Base-by-base conservation (phyloP, 169 alveolate genomes). In the Plasmodium reichenowi region DNA sequence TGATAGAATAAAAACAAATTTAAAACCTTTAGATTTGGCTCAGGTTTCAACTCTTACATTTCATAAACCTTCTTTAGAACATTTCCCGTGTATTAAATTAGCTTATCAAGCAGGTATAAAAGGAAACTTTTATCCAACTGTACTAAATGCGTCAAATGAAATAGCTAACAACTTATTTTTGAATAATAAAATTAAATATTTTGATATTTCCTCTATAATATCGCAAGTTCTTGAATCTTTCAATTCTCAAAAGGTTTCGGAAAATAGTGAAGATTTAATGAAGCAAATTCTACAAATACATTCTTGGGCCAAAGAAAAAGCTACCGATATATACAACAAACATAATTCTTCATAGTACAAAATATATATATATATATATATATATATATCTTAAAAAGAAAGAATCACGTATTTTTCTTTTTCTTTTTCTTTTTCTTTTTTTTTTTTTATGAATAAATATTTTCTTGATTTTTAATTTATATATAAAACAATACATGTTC, bases 91-190 rank as follows among this genome's bases (percentile, higher is more conserved):
- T 66, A 89, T 96, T 26, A 63, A 72, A 12, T 91, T 96, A 45
- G 97, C 97, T 12, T 96, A 92, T 89, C 92, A 88, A 29, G 98
- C 95, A 12, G 98, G 98, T 32, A 72, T 75, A 67, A 72, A 72
- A 66, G 97, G 97, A 2, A 97, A 96, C 17, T 89, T 93, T 10
- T 91, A 83, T 32, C 96, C 98, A 0, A 96, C 97, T 7, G 97
- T 94, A 22, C 87, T 96, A 62, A 96, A 95, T 78, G 96, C 96
- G 1, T 96, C 98, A 22, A 96, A 96, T 45, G 98, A 96, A 63
- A 75, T 74, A 62, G 97, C 97, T 4, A 96, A 95, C 50, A 95
- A 89, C 58, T 60, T 91, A 17, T 89, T 96, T 76, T 71, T 94
- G 75, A 72, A 83, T 26, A 83, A 91, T 68, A 68, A 86, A 20